Evolutionary conservation across 2,329 filamentous ascomycete genomes (phyloP).

Genomic region (Botryotinia convoluta): DNA sequence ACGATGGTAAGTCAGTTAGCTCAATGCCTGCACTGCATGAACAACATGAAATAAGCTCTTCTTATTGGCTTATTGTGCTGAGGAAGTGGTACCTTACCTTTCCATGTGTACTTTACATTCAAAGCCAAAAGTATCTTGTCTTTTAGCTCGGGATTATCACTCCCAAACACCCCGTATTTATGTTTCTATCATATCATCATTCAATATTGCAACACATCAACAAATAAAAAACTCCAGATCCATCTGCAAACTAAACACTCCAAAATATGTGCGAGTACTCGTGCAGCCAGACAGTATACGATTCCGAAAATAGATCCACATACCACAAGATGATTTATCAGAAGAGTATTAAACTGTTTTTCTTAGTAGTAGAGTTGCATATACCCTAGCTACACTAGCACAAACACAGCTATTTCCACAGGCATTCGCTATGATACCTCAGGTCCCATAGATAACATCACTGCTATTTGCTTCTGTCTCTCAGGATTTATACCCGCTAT

Average conservation of each 20-base stretch:
- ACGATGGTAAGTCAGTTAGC: background rate
- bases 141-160: background rate
- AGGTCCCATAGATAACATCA: background rate
- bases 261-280: background rate
- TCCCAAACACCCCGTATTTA: background rate
- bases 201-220: background rate
- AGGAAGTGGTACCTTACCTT: background rate
- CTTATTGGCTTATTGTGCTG: background rate
- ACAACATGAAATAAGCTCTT: background rate
- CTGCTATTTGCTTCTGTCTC: background rate
- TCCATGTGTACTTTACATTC: background rate
- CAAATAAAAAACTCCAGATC: background rate
- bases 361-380: fast-evolving
- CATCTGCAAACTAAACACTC: background rate
- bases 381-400: background rate
- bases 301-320: background rate
- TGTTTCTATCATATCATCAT: background rate
- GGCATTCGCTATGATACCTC: background rate
- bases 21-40: background rate
- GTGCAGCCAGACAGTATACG: background rate
- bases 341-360: background rate
- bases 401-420: background rate
- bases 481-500: background rate
- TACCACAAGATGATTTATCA: background rate
- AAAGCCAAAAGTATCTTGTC: background rate